Conservation (phyloP, 176 grass and related monocot genomes). For the bread wheat (Triticum aestivum) region IWGSC_CS_RefSeq_v2.1 NC_057797.1:656204094-656204593, state of each 20-base stretch:
- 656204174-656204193: background rate
- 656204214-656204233: background rate
- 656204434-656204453: too few species aligned
- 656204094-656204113: too few species aligned
- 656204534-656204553: too few species aligned
- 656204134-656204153: slow-evolving; percentile 26
- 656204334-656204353: background rate
- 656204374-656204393: background rate
- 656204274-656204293: background rate
- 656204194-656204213: background rate
- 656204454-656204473: too few species aligned
- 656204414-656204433: too few species aligned
- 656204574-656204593: too few species aligned
- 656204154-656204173: background rate
- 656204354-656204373: background rate
- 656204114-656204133: too few species aligned
- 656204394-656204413: too few species aligned
- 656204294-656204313: background rate
- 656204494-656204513: too few species aligned
- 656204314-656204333: background rate
- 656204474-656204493: too few species aligned
- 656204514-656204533: too few species aligned
- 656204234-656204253: background rate
- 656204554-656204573: too few species aligned
- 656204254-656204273: slow-evolving; percentile 1